phyloP scores from a whole-genome alignment of 805 yeast species.

The Novakomyces olei region DNA sequence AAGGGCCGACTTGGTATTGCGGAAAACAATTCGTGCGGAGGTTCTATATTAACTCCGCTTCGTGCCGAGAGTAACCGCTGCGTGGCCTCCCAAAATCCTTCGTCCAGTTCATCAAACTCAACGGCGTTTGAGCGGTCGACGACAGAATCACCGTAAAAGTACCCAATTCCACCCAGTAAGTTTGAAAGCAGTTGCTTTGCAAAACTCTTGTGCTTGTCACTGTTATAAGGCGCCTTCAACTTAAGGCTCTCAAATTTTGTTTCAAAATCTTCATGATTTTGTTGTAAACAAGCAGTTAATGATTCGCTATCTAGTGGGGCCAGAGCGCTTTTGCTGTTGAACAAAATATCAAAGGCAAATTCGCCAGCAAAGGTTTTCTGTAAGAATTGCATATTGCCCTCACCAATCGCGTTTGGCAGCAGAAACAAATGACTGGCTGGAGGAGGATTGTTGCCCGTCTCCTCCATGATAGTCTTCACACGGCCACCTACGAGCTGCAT shows the following conservation, averaged over 20 bases:
- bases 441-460: constrained; percentile 14
- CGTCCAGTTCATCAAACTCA: constrained; percentile 37
- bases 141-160: constrained; percentile 60
- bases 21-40: constrained; percentile 56
- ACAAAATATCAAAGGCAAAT: constrained; percentile 54
- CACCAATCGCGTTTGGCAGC: constrained; percentile 32
- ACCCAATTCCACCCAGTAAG: constrained; percentile 73
- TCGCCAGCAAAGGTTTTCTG: constrained; percentile 56
- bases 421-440: constrained; percentile 26
- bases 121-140: constrained; percentile 46
- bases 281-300: constrained; percentile 13
- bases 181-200: constrained; percentile 67
- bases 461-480: neutral
- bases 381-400: constrained; percentile 57
- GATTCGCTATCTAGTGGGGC: constrained; percentile 2
- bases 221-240: constrained; percentile 32
- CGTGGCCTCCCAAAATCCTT: constrained; percentile 11
- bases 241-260: constrained; percentile 32
- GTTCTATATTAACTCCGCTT: constrained; percentile 34
- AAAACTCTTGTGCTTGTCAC: constrained; percentile 26
- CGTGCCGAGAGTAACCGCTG: constrained; percentile 8
- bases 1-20: constrained; percentile 82
- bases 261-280: constrained; percentile 23
- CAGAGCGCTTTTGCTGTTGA: constrained; percentile 6
- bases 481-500: neutral